Percentiles rank a stretch among this genome's conserved stretches.
These are phyloP conservation scores for Dunaliella salina DNA, from an alignment of 163 green algal genomes.

Conservation along the genomic window DNA sequence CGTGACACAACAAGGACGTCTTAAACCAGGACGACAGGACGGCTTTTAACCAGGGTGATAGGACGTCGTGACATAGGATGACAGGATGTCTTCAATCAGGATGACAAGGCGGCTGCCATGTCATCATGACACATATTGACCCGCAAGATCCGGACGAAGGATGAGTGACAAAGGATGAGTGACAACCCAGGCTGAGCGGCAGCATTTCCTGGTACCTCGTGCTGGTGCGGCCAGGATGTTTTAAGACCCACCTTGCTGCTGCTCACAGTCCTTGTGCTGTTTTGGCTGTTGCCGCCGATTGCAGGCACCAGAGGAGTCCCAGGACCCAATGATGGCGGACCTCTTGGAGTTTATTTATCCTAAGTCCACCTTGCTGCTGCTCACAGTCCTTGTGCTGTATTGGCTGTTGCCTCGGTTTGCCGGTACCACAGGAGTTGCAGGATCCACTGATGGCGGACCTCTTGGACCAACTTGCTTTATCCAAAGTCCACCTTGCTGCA, in stretches of 20 bases:
- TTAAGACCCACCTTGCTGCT: neutral
- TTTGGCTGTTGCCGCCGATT: neutral
- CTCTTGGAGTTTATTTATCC: constrained; percentile 85
- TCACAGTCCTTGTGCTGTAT: neutral
- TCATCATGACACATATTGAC: no score
- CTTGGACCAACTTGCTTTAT: constrained; percentile 90
- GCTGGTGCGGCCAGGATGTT: neutral
- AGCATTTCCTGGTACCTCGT: no score
- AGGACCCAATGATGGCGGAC: constrained; percentile 79
- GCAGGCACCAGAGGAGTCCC: constrained; percentile 79
- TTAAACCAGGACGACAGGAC: no score
- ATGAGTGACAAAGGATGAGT: no score
- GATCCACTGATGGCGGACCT: constrained; percentile 81
- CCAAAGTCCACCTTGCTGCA: no score
- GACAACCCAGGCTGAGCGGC: no score
- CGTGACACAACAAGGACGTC: no score
- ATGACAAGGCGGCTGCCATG: no score
- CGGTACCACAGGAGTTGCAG: constrained; percentile 82
- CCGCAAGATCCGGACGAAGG: no score
- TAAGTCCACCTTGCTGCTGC: neutral
- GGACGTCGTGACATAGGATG: no score
- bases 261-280: neutral
- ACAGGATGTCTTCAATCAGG: no score
- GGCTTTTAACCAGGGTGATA: no score
- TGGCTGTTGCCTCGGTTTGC: neutral